Evolutionary conservation across 2,329 filamentous ascomycete genomes (phyloP).

Genomic region (Domatiomyces globalis): DNA sequence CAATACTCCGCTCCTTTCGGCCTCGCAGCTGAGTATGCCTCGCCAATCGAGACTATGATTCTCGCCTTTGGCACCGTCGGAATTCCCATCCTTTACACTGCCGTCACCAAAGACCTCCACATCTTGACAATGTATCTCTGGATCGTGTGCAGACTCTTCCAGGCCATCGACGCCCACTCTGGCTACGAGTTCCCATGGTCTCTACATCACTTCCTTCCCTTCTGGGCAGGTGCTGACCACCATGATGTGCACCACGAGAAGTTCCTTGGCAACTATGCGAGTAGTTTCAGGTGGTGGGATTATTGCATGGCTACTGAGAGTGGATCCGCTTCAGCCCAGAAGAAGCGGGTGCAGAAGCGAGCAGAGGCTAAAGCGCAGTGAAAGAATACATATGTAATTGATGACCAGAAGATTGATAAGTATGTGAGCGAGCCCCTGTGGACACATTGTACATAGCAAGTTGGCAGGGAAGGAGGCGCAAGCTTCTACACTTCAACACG

Average conservation of each 20-base stretch:
- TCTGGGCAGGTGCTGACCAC: conserved; percentile 95
- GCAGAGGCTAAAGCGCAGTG: conserved; percentile 5
- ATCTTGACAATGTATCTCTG: conserved; percentile 96
- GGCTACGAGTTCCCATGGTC: conserved; percentile 99
- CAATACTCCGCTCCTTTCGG: conserved; percentile 97
- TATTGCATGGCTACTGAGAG: conserved; percentile 86
- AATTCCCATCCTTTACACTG: conserved; percentile 69
- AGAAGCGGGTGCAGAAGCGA: conserved; percentile 7
- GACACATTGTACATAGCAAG: not conserved
- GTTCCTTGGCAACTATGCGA: conserved; percentile 96
- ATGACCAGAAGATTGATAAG: not conserved
- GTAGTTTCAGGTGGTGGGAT: conserved; percentile 99
- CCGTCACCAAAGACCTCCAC: conserved; percentile 73
- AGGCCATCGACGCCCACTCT: conserved; percentile 94
- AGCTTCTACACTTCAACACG: too few relatives aligned
- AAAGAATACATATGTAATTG: not conserved
- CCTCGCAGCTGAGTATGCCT: conserved; percentile 91
- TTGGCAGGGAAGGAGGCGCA: not conserved
- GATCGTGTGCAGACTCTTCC: conserved; percentile 86
- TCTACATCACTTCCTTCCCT: conserved; percentile 83
- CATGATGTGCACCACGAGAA: conserved; percentile 96
- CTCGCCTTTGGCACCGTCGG: conserved; percentile 78
- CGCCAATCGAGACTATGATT: conserved; percentile 91
- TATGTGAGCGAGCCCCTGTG: not conserved
- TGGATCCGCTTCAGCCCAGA: conserved; percentile 31